Evolutionary conservation across 495 filamentous ascomycete genomes (phyloP), one percentile per base, ranked within the genome.

Genomic region (Bryoglossum gracile): DNA sequence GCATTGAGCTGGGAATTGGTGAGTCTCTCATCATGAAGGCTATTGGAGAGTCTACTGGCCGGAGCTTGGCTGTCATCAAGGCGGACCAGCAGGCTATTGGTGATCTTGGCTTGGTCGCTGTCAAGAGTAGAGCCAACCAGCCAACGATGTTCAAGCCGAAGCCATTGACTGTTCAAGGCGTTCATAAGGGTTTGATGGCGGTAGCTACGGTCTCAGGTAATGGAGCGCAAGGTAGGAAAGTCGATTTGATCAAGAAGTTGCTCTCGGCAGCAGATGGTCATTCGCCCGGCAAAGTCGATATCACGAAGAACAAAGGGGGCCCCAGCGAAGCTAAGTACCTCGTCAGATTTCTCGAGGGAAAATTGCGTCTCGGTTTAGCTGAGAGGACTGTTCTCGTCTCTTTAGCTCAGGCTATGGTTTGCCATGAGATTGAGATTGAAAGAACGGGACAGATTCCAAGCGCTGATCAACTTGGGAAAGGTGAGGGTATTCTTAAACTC

Each of bases 21-120:
- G 92, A 98, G 69, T 95, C 89, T 11, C 63, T 98, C 36, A 94
- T 98, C 57, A 96, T 98, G 89, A 98, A 96, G 59, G 86, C 92
- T 13, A 95, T 98, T 59, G 89, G 89, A 11, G 90, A 98, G 68
- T 83, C 81, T 42, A 97, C 92, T 2, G 92, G 92, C 4, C 83
- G 94, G 45, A 92, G 83, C 60, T 65, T 96, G 33, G 67, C 77
- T 8, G 80, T 92, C 43, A 94, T 97, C 65, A 96, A 95, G 62
- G 75, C 81, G 32, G 92, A 98, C 58, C 92, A 98, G 51, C 87
- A 89, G 55, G 87, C 96, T 56, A 94, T 96, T 61, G 92, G 92
- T 19, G 92, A 98, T 64, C 72, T 98, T 16, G 92, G 92, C 13
- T 71, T 97, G 42, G 92, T 98, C 1, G 92, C 92, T 18, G 87